Conservation (phyloP, 2,329 filamentous ascomycete genomes). For the Paraconiothyrium sp. region DNA sequence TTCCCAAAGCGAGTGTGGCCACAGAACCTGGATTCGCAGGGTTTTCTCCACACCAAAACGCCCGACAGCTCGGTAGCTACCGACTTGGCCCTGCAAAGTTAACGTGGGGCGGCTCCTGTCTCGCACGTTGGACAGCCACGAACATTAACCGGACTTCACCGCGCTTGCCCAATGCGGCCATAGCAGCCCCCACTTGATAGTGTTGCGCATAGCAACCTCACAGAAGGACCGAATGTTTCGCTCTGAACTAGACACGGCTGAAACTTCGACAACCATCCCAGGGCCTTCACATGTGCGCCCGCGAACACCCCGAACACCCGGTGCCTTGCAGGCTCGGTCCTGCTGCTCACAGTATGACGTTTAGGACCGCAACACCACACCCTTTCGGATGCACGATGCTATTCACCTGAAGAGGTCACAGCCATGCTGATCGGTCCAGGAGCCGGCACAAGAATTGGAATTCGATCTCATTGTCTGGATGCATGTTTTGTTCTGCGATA, state of each 20-base stretch:
- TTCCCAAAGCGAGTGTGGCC: conserved; percentile 2
- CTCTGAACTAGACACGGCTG: neutral
- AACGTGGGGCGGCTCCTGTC: neutral
- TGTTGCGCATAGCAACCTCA: neutral
- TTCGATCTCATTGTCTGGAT: neutral
- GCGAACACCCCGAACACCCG: neutral
- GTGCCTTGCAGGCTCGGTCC: neutral
- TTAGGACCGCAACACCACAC: neutral
- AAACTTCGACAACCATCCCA: neutral
- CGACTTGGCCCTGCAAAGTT: neutral
- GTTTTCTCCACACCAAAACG: neutral
- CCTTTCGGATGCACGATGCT: neutral
- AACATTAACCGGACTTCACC: neutral
- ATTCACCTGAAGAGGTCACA: neutral
- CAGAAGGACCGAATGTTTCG: conserved; percentile 1
- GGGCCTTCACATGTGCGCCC: neutral
- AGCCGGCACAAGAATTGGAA: neutral
- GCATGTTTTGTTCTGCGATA: neutral
- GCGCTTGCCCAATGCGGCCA: neutral
- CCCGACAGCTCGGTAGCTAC: neutral
- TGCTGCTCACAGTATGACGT: neutral
- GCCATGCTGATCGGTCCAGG: neutral
- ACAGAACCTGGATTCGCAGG: neutral
- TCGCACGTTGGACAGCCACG: neutral
- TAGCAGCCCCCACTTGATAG: conserved; percentile 4